Base-by-base conservation (phyloP, 1,284 basidiomycete genomes). In the Austroboletus niveus region DNA sequence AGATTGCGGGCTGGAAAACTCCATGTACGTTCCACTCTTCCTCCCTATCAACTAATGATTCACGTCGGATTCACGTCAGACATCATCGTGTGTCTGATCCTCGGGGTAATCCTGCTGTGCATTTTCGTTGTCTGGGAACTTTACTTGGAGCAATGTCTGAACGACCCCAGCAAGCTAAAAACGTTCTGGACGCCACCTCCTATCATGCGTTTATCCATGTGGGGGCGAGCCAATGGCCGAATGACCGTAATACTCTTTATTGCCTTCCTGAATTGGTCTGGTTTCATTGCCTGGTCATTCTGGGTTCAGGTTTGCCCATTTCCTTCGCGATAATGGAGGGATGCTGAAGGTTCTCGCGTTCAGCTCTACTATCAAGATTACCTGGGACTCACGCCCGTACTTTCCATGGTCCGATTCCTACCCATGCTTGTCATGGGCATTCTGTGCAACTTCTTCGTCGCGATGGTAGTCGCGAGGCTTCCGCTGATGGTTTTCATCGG, bases 391-490 rank as follows among this genome's bases (percentile, higher is more conserved):
- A 72, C 70, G 6, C 79, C 87, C 1, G 72, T 94, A 30, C 73
- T 78, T 12, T 86, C 90, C 1, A 90, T 93, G 70, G 64, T 93
- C 27, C 82, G 89, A 8, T 76, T 94, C 57, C 58, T 94, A 5
- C 93, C 93, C 0, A 89, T 89, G 80, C 80, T 82, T 17, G 68
- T 92, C 31, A 80, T 78, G 7, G 91, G 91, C 8, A 59, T 86
- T 17, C 47, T 84, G 8, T 89, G 85, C 61, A 92, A 91, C 62
- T 63, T 87, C 22, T 69, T 90, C 55, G 81, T 91, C 20, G 82
- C 84, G 0, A 63, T 85, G 42, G 71, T 85, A 48, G 75, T 87
- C 17, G 75, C 78, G 0, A 80, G 73, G 47, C 72, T 88, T 5
- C 74, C 80, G 2, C 65, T 86, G 0, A 69, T 82, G 2, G 75